phyloP scores from a whole-genome alignment of 345 rosid species.

The Aurinia saxatilis region DNA sequence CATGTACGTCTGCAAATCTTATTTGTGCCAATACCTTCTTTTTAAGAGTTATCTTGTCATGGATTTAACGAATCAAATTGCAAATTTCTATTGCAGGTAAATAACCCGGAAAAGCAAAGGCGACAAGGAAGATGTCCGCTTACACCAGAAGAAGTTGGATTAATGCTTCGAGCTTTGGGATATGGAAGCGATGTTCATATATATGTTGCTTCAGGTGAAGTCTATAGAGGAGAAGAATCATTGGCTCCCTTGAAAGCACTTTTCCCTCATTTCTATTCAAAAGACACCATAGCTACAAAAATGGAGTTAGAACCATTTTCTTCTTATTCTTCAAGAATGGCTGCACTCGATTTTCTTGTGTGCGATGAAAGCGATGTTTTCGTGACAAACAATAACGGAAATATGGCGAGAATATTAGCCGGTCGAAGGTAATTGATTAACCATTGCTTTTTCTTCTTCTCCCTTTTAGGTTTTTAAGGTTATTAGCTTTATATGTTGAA shows the following conservation, averaged over 20 bases:
- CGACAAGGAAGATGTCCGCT: slow-evolving; percentile 98
- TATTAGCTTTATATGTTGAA: neutral
- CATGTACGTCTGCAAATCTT: slow-evolving; percentile 54
- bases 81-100: slow-evolving; percentile 37
- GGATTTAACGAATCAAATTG: neutral
- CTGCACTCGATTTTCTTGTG: slow-evolving; percentile 93
- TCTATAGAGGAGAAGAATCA: slow-evolving; percentile 80
- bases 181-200: slow-evolving; percentile 86
- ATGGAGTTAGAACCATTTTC: slow-evolving; percentile 71
- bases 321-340: slow-evolving; percentile 92
- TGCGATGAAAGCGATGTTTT: slow-evolving; percentile 96
- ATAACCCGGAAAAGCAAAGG: slow-evolving; percentile 84
- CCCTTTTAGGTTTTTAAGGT: neutral
- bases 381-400: slow-evolving; percentile 95
- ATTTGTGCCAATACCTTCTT: neutral
- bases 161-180: slow-evolving; percentile 93
- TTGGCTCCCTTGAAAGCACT: slow-evolving; percentile 75
- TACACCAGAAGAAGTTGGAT: slow-evolving; percentile 93
- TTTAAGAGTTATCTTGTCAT: neutral
- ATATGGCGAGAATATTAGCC: slow-evolving; percentile 91
- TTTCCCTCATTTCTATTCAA: slow-evolving; percentile 81
- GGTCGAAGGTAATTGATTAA: slow-evolving; percentile 65
- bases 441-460: slow-evolving; percentile 1
- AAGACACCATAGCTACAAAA: slow-evolving; percentile 75
- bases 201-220: slow-evolving; percentile 98